Percentiles rank a stretch among this genome's conserved stretches.
These are phyloP conservation scores for Ustilago curta DNA, from an alignment of 1,284 basidiomycete species.

Conservation along the genomic window DNA sequence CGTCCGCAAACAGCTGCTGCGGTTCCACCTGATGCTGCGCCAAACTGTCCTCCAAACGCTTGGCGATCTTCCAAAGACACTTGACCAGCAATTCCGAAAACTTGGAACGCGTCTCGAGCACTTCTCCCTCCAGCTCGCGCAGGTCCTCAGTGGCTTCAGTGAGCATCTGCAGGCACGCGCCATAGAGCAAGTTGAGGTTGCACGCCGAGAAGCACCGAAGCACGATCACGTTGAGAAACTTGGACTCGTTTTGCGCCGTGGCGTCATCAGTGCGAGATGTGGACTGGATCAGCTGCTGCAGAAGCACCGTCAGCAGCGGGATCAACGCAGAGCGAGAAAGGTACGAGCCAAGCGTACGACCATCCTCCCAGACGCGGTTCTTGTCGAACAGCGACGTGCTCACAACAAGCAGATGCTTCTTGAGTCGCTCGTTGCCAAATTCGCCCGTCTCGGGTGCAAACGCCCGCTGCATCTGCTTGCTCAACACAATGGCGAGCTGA, in stretches of 20 bases:
- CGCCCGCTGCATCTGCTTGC: slow-evolving; percentile 55
- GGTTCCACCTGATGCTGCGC: slow-evolving; percentile 83
- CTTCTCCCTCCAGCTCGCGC: slow-evolving; percentile 73
- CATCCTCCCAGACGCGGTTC: slow-evolving; percentile 52
- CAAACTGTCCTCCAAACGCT: slow-evolving; percentile 91
- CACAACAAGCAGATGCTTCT: slow-evolving; percentile 62
- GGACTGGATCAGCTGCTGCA: slow-evolving; percentile 88
- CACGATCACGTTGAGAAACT: slow-evolving; percentile 98
- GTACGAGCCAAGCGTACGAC: slow-evolving; percentile 56
- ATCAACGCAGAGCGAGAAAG: slow-evolving; percentile 54
- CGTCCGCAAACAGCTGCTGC: slow-evolving; percentile 88
- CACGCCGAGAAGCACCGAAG: slow-evolving; percentile 91
- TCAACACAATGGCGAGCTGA: slow-evolving; percentile 72
- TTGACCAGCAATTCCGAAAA: slow-evolving; percentile 97
- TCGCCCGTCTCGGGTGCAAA: slow-evolving; percentile 44
- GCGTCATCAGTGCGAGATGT: slow-evolving; percentile 63
- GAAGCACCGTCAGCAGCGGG: slow-evolving; percentile 78
- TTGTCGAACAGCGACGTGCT: slow-evolving; percentile 57
- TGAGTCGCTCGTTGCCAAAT: slow-evolving; percentile 45
- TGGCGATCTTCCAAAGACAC: slow-evolving; percentile 97
- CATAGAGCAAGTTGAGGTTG: slow-evolving; percentile 89
- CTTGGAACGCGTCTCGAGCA: slow-evolving; percentile 74
- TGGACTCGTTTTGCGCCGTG: slow-evolving; percentile 79
- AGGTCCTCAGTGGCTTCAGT: slow-evolving; percentile 87
- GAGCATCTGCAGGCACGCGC: slow-evolving; percentile 84